Percentiles rank a stretch among this genome's conserved stretches.
Evolutionary conservation across 352 stramenopile species (phyloP).

Genomic region (Phytophthora capsici): DNA sequence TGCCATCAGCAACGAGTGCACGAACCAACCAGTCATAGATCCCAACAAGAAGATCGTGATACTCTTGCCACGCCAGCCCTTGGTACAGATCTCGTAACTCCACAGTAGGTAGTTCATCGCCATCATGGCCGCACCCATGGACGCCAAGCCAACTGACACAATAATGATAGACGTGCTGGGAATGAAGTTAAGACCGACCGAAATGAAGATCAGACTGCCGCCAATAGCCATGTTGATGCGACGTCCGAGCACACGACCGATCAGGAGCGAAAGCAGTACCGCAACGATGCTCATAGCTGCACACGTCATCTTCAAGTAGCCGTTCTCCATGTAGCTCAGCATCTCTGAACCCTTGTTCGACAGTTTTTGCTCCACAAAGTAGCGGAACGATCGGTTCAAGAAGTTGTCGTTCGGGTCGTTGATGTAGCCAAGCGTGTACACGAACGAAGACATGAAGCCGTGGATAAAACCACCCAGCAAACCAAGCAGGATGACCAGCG

Average conservation of each 20-base stretch:
- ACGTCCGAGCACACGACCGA: slow-evolving; percentile 68
- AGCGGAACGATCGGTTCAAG: slow-evolving; percentile 80
- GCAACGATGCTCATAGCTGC: slow-evolving; percentile 58
- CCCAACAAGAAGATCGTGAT: slow-evolving; percentile 84
- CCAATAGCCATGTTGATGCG: slow-evolving; percentile 68
- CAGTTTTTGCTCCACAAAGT: slow-evolving; percentile 58
- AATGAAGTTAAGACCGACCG: slow-evolving; percentile 69
- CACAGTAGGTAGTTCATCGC: slow-evolving; percentile 82
- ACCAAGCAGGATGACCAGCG: slow-evolving; percentile 78
- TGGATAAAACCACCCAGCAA: slow-evolving; percentile 79
- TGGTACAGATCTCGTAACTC: slow-evolving; percentile 89
- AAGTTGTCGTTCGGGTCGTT: slow-evolving; percentile 78
- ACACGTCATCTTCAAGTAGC: slow-evolving; percentile 64
- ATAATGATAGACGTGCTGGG: slow-evolving; percentile 60
- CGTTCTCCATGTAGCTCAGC: slow-evolving; percentile 54
- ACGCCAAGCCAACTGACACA: slow-evolving; percentile 54
- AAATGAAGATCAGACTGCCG: slow-evolving; percentile 51
- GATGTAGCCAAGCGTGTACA: slow-evolving; percentile 74
- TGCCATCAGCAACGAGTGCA: slow-evolving; percentile 64
- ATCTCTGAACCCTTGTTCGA: slow-evolving; percentile 45
- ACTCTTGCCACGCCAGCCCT: slow-evolving; percentile 87
- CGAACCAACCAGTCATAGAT: slow-evolving; percentile 70
- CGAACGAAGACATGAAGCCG: slow-evolving; percentile 76
- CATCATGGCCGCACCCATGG: slow-evolving; percentile 69
- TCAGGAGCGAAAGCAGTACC: slow-evolving; percentile 53